phyloP scores from a whole-genome alignment of 352 stramenopile genomes.

The Phytopythium cucurbitacearum region DNA sequence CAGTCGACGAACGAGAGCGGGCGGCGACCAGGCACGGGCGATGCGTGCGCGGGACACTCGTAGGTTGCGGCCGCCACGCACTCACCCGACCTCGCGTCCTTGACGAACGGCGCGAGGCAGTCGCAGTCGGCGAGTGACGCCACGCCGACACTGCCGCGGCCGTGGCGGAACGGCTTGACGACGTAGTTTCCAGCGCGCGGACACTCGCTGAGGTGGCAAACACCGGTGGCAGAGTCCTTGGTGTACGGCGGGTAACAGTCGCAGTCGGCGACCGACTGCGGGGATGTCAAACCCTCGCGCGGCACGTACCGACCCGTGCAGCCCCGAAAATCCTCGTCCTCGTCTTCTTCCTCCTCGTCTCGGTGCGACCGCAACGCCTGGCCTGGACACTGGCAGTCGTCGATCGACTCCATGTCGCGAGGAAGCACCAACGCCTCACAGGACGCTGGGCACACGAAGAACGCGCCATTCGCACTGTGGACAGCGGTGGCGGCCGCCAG shows the following conservation, averaged over 20 bases:
- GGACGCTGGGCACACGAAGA: conserved; percentile 58
- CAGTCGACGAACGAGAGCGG: conserved; percentile 64
- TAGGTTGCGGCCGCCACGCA: conserved; percentile 24
- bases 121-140: conserved; percentile 69
- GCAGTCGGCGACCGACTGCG: conserved; percentile 63
- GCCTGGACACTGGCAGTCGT: conserved; percentile 67
- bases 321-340: conserved; percentile 28
- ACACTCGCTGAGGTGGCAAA: conserved; percentile 51
- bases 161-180: conserved; percentile 16
- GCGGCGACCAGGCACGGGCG: not conserved
- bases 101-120: conserved; percentile 55
- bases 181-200: conserved; percentile 79
- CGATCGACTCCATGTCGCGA: conserved; percentile 74
- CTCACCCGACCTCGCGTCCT: conserved; percentile 72
- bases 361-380: conserved; percentile 23
- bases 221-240: conserved; percentile 49
- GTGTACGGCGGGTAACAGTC: conserved; percentile 70
- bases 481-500: conserved; percentile 9
- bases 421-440: conserved; percentile 77
- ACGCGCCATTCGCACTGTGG: conserved; percentile 19
- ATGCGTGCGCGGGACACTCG: conserved; percentile 3
- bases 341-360: conserved; percentile 18
- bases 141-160: not conserved
- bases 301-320: conserved; percentile 60
- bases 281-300: conserved; percentile 17